Base-by-base conservation (phyloP, 2,329 filamentous ascomycete genomes). In the Fusarium sp. region DNA sequence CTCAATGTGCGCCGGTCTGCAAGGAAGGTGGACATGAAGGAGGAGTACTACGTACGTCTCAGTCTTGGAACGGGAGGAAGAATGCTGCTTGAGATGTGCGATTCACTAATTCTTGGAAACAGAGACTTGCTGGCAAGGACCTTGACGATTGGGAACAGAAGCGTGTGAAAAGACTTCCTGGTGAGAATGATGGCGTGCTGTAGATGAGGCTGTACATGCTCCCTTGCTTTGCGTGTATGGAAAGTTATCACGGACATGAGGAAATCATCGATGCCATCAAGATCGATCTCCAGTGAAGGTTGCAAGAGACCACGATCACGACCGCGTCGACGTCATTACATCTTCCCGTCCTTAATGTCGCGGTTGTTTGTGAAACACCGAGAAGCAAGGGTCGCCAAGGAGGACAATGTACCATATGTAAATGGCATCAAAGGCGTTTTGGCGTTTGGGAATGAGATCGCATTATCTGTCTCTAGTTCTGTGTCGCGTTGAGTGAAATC, bases 91-190 rank as follows among this genome's bases (percentile, higher is more conserved):
- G n/a, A 22, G 48, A 38, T 44, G 28, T 54, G 42, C 18, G 26
- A 28, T 52, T 66, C 34, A 68, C 77, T 74, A 57, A 78, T 52
- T 55, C 17, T 54, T 58, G 60, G 42, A 52, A 32, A 70, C 67
- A 82, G 81, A 78, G 79, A 62, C 74, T 80, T 48, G 75, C 86
- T 94, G 93, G 94, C 38, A 97, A 97, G 82, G 96, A 98, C 80
- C 85, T 98, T 70, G 96, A 99, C 79, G 89, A 94, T 80, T 99
- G 96, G 96, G 96, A 98, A 82, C 96, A 98, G 84, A 97, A 96
- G 84, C 91, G 97, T 60, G 95, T 98, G 17, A 91, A 98, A 85
- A 88, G 96, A 80, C 88, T 98, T 69, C 91, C 94, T 26, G 96
- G 96, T 75, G 97, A 99, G 83, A 93, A 90, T 69, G 96, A 99